Evolutionary conservation across 2,329 filamentous ascomycete genomes (phyloP).

Genomic region (Chaetomiaceae sp.): DNA sequence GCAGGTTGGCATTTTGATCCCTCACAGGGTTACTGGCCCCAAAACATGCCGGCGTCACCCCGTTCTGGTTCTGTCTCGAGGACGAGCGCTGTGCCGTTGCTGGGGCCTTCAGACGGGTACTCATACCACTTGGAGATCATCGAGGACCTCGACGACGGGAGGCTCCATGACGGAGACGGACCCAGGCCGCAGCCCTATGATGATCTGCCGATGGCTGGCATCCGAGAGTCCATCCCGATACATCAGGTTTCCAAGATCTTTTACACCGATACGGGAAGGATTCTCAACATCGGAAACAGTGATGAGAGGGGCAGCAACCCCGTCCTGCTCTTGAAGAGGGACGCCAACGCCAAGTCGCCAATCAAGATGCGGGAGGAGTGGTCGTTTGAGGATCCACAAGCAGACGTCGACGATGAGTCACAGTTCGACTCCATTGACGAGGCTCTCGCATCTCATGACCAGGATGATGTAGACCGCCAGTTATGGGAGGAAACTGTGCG

Average conservation of each 20-base stretch:
- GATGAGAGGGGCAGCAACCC: constrained; percentile 65
- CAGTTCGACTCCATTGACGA: constrained; percentile 21
- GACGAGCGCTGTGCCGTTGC: background rate
- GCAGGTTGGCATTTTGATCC: constrained; percentile 46
- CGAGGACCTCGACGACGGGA: constrained; percentile 67
- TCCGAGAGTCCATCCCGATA: constrained; percentile 50
- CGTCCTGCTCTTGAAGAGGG: constrained; percentile 68
- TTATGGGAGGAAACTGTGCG: constrained; percentile 35
- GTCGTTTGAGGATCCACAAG: constrained; percentile 15
- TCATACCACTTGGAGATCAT: constrained; percentile 77
- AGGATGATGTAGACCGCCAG: constrained; percentile 45
- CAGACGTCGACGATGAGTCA: constrained; percentile 4
- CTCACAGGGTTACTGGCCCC: constrained; percentile 29
- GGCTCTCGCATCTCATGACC: constrained; percentile 31
- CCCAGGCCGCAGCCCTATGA: constrained; percentile 34
- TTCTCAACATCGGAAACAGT: constrained; percentile 66
- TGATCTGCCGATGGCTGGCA: constrained; percentile 40
- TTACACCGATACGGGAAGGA: constrained; percentile 85
- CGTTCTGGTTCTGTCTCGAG: background rate
- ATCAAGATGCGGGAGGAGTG: constrained; percentile 34
- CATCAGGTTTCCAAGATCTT: constrained; percentile 78
- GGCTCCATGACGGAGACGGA: constrained; percentile 43
- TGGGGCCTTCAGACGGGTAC: constrained; percentile 42
- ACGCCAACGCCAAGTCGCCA: constrained; percentile 58
- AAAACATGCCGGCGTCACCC: background rate